These are phyloP conservation scores for Nemania sp. DNA, from an alignment of 2,329 filamentous ascomycete species.

Conservation along the genomic window DNA sequence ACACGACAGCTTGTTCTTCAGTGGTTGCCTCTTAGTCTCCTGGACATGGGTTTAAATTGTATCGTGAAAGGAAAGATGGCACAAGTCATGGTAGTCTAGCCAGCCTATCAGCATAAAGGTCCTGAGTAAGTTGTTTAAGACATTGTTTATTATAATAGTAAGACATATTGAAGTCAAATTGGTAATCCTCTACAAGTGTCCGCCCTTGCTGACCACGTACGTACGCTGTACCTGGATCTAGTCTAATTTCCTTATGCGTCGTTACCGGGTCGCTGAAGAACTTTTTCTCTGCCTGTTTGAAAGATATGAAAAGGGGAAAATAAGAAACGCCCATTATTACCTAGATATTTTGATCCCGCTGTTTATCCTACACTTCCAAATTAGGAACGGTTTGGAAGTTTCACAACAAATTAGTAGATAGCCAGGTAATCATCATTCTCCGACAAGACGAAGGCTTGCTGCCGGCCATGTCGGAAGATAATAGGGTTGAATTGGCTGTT, in stretches of 20 bases:
- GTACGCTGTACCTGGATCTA: background rate
- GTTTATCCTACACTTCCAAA: background rate
- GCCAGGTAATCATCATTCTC: background rate
- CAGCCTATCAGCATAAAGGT: background rate
- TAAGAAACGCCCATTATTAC: background rate
- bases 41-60: constrained; percentile 28
- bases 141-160: background rate
- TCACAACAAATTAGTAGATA: background rate
- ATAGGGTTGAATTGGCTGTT: constrained; percentile 18
- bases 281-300: background rate
- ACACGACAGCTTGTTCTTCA: background rate
- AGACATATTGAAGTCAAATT: constrained; percentile 1
- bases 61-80: constrained; percentile 11
- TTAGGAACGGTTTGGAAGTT: background rate
- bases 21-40: constrained; percentile 18
- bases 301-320: background rate
- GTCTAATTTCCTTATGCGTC: background rate
- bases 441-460: background rate
- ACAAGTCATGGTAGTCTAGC: background rate
- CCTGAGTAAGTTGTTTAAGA: background rate
- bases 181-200: background rate
- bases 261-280: background rate
- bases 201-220: background rate
- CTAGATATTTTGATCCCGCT: background rate
- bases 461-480: background rate